phyloP scores from a whole-genome alignment of 257 asterid species.

The Solanum chmielewskii region DNA sequence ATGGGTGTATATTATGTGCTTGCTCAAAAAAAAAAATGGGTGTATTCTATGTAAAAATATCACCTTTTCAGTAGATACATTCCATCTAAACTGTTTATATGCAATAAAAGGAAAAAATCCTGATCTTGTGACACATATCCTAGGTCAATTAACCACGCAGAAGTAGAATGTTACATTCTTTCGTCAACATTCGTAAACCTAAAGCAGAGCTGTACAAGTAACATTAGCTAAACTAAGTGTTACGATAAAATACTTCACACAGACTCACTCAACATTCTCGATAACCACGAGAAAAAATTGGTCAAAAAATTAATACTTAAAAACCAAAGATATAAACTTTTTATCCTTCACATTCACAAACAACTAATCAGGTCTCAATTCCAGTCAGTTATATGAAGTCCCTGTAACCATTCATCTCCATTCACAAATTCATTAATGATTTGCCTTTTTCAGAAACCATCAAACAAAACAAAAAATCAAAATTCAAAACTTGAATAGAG shows the following conservation, averaged over 20 bases:
- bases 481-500: not conserved
- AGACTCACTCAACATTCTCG: not conserved
- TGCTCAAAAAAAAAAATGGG: not conserved
- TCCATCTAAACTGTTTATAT: not conserved
- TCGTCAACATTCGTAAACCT: not conserved
- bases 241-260: not conserved
- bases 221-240: not conserved
- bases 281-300: not conserved
- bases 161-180: not conserved
- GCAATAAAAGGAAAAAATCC: not conserved
- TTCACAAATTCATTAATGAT: not conserved
- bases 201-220: not conserved
- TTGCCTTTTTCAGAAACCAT: not conserved
- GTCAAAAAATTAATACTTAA: not conserved
- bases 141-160: not conserved
- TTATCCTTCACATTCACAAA: not conserved
- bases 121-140: not conserved
- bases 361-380: not conserved
- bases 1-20: too few species aligned
- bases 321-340: not conserved
- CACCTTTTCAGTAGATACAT: not conserved
- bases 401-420: not conserved
- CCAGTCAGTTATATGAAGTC: not conserved
- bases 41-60: not conserved
- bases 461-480: not conserved